Conservation (phyloP, 1,284 basidiomycete species). For the Xerocomus minutiporus region DNA sequence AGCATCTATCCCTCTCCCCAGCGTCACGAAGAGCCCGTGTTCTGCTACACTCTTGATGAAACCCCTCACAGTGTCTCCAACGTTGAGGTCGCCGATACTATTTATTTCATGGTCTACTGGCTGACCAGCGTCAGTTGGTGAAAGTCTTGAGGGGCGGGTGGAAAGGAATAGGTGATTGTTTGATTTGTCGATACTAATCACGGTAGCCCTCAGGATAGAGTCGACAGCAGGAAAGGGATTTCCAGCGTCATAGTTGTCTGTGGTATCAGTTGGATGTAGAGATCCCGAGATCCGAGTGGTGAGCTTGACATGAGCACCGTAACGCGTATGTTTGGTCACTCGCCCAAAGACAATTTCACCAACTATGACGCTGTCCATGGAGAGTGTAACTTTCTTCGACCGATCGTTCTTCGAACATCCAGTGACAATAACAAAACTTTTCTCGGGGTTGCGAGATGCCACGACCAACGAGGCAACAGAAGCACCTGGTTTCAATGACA, state of each 20-base stretch:
- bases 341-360: conserved; percentile 77
- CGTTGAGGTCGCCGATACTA: conserved; percentile 61
- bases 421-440: conserved; percentile 84
- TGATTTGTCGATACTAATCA: conserved; percentile 64
- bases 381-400: conserved; percentile 49
- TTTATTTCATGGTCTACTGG: conserved; percentile 69
- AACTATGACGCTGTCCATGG: conserved; percentile 60
- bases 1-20: conserved; percentile 81
- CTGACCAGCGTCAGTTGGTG: conserved; percentile 44
- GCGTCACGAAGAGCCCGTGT: conserved; percentile 85
- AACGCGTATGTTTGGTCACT: conserved; percentile 64
- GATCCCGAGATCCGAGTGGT: conserved; percentile 66
- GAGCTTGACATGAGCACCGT: conserved; percentile 75
- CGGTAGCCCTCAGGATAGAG: conserved; percentile 63
- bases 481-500: conserved; percentile 67
- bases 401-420: conserved; percentile 56
- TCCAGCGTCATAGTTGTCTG: conserved; percentile 71
- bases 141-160: conserved; percentile 68
- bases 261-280: conserved; percentile 75
- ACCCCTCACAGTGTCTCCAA: conserved; percentile 75
- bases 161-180: conserved; percentile 70
- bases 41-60: conserved; percentile 87
- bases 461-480: conserved; percentile 78
- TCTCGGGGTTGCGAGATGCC: conserved; percentile 85
- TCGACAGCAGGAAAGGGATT: conserved; percentile 61